These are phyloP conservation scores for Vitis hybrid DNA, from an alignment of 177 flowering plant species.

Conservation along the genomic window DNA sequence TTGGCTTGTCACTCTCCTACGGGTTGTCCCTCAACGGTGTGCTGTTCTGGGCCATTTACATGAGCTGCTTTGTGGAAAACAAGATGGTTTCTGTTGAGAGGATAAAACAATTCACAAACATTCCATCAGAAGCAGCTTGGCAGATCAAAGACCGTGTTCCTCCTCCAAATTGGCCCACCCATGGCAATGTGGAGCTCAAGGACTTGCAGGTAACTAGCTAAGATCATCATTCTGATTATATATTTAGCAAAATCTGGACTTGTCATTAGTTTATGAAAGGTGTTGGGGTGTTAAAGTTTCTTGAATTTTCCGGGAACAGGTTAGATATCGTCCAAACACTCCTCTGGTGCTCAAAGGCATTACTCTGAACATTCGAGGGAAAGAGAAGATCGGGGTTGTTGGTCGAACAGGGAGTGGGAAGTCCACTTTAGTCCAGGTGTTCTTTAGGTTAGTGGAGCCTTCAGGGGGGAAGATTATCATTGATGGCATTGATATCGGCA, in stretches of 20 bases:
- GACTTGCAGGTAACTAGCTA: constrained; percentile 64
- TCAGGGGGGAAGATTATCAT: constrained; percentile 72
- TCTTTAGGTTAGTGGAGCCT: constrained; percentile 91
- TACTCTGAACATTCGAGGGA: constrained; percentile 67
- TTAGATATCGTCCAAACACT: constrained; percentile 86
- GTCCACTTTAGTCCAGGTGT: constrained; percentile 84
- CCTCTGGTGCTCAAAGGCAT: constrained; percentile 89
- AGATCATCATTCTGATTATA: neutral
- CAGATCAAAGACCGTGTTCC: constrained; percentile 55
- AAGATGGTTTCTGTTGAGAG: constrained; percentile 95
- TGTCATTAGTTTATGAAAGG: too few relatives aligned
- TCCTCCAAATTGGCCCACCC: constrained; percentile 76
- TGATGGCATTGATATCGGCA: constrained; percentile 71
- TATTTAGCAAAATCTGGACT: neutral
- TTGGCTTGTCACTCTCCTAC: constrained; percentile 90
- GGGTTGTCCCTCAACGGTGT: constrained; percentile 80
- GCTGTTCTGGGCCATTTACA: constrained; percentile 63
- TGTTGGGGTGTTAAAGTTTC: neutral
- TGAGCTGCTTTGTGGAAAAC: constrained; percentile 85
- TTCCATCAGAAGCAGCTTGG: constrained; percentile 91
- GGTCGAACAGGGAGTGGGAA: constrained; percentile 98
- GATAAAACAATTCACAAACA: constrained; percentile 73
- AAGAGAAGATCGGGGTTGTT: constrained; percentile 93
- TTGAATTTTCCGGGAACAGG: constrained; percentile 42
- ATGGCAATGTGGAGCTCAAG: constrained; percentile 69